Base-by-base conservation (phyloP, 1,139 yeast species). In the Lodderomyces pseudojiufengensis region DNA sequence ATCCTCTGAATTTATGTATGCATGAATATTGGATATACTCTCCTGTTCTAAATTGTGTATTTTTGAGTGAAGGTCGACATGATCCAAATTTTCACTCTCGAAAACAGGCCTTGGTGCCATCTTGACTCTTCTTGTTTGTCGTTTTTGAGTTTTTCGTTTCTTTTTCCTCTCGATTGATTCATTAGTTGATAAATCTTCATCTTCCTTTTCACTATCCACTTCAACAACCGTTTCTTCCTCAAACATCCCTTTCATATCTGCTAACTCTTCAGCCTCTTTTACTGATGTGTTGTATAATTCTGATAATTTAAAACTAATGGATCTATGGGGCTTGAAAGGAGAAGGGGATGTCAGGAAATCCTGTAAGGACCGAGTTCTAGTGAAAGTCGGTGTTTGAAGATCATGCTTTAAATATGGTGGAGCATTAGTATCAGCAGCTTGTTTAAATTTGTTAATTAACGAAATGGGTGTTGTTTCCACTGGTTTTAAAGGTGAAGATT, bases 71-170 rank as follows among this genome's bases (percentile, higher is more conserved):
- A 76, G 52, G 44, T 76, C 59, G 27, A 64, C 59, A 7, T 53
- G 52, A 18, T 55, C 57, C 27, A 67, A 46, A 3, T 45, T 71
- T 3, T 53, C 49, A 2, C 33, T 44, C 3, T 53, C 59, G 1
- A 31, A 34, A 5, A 32, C 39, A 12, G 54, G 51, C 9, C 67
- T 50, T 1, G 80, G 77, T 41, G 70, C 73, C 55, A 80, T 70
- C 40, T 73, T 75, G 53, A 76, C 78, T 39, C 82, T 65, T 45
- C 82, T 64, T 0, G 87, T 80, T 3, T 79, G 73, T 50, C 90
- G 62, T 59, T 81, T 82, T 35, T 76, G 82, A 0, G 80, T 61
- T 34, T 61, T 65, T 57, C 63, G 64, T 40, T 63, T 61, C 49
- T 56, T 31, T 31, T 49, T 9, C 44, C 54, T 16, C 28, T 50